Percentiles rank a stretch among this genome's conserved stretches.
phyloP scores from a whole-genome alignment of 2,329 filamentous ascomycete species.

The Metarhizium anisopliae region DNA sequence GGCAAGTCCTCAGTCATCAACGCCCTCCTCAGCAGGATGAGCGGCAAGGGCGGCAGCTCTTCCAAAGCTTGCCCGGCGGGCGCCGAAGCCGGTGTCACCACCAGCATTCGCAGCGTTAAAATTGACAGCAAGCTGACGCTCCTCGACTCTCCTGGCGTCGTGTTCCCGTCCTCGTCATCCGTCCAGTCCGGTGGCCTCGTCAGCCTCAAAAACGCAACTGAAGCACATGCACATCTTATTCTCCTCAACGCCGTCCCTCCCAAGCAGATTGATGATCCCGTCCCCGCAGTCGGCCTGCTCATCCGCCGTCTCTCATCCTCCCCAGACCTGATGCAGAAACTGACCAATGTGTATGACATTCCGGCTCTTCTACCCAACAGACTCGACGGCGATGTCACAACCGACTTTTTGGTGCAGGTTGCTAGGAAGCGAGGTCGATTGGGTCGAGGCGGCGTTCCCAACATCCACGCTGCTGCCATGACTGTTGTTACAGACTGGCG shows the following conservation, averaged over 20 bases:
- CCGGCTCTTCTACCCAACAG: conserved; percentile 63
- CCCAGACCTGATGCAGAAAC: conserved; percentile 64
- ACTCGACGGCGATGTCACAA: conserved; percentile 66
- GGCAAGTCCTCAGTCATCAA: conserved; percentile 97
- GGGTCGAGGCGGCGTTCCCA: conserved; percentile 83
- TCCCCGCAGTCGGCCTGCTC: conserved; percentile 80
- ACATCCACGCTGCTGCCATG: conserved; percentile 79
- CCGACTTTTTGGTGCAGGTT: conserved; percentile 89
- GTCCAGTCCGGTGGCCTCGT: conserved; percentile 31
- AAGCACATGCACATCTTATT: conserved; percentile 75
- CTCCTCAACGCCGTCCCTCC: conserved; percentile 88
- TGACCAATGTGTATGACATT: conserved; percentile 77
- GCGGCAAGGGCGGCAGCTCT: conserved; percentile 49
- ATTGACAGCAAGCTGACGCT: conserved; percentile 90
- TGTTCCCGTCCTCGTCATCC: conserved; percentile 65
- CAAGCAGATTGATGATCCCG: conserved; percentile 86
- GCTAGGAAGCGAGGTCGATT: conserved; percentile 86
- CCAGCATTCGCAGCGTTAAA: conserved; percentile 80
- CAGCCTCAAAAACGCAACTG: conserved; percentile 50
- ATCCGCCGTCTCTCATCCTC: conserved; percentile 69
- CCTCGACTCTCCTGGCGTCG: conserved; percentile 88
- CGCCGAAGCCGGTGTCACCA: conserved; percentile 88
- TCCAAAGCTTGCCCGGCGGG: conserved; percentile 71
- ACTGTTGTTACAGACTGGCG: conserved; percentile 95
- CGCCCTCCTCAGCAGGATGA: conserved; percentile 70